Conservation (phyloP, 768 basidiomycete genomes). For the Macrocybe gigantea region DNA sequence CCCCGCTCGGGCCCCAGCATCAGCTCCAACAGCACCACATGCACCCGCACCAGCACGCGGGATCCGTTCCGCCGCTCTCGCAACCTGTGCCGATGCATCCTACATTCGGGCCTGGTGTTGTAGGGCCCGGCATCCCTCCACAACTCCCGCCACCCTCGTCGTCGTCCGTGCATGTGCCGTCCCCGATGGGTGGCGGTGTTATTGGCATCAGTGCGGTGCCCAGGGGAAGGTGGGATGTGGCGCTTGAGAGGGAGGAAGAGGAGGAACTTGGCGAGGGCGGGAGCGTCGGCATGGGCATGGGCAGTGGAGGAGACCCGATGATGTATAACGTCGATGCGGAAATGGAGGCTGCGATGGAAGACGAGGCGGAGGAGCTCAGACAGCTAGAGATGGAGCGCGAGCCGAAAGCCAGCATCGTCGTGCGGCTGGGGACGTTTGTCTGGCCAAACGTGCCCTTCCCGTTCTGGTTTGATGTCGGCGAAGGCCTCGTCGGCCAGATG, state of each 20-base stretch:
- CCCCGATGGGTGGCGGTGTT: neutral
- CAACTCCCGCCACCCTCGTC: no score
- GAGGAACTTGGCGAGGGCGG: neutral
- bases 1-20: neutral
- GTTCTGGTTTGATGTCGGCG: slow-evolving; percentile 38
- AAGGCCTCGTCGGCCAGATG: slow-evolving; percentile 10
- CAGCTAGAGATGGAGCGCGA: slow-evolving; percentile 14
- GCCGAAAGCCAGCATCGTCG: slow-evolving; percentile 20
- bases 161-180: no score
- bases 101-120: neutral
- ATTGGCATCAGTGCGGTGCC: neutral
- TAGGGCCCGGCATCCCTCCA: neutral
- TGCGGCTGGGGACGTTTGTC: slow-evolving; percentile 53
- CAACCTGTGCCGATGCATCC: neutral
- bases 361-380: neutral
- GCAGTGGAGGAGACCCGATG: neutral
- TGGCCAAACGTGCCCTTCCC: slow-evolving; percentile 56
- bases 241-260: slow-evolving; percentile 4
- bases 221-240: slow-evolving; percentile 12
- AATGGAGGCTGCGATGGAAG: neutral
- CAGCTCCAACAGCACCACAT: neutral
- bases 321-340: no score
- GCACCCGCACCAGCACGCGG: neutral
- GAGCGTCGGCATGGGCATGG: neutral
- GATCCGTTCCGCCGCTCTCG: neutral